Base-by-base conservation (phyloP, 2,329 filamentous ascomycete genomes). In the Sarocladium strictum region DNA sequence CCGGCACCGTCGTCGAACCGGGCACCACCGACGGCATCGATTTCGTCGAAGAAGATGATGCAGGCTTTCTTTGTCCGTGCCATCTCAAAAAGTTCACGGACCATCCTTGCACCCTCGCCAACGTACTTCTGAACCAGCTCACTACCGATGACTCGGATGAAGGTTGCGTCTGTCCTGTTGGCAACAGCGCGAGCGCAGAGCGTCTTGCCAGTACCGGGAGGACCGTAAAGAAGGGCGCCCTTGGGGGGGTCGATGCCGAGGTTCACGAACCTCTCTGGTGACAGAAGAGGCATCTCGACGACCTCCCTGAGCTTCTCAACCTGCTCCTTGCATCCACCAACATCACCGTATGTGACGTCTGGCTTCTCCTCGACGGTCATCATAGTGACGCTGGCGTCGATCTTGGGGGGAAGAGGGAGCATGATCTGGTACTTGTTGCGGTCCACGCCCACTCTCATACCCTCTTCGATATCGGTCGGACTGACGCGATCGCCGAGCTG, bases 321-420 rank as follows among this genome's bases (percentile, higher is more conserved):
- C 75, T 99, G 94, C 74, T 99, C 94, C 75, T 99, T 99, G 83
- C 92, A 97, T 55, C 94, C 94, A 74, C 94, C 94, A 38, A 99
- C 93, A 76, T 99, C 94, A 63, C 94, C 94, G 65, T 99, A 99
- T 59, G 94, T 99, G 58, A 99, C 94, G 71, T 99, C 94, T 15
- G 94, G 94, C 79, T 99, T 99, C 76, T 99, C 94, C 77, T 99
- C 94, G 60, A 99, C 94, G 52, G 94, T 97, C 94, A 99, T 99
- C 94, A 99, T 99, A 37, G 94, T 99, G 62, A 99, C 94, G 63
- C 90, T 96, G 54, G 94, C 93, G 67, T 99, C 94, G 76, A 99
- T 99, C 81, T 97, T 99, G 33, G 94, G 94, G 41, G 94, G 94
- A 54, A 99, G 77, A 33, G 94, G 94, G 49, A 99, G 81, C 72